These are phyloP conservation scores for Phialocephala sp. DNA, from an alignment of 2,329 filamentous ascomycete genomes.

Conservation along the genomic window DNA sequence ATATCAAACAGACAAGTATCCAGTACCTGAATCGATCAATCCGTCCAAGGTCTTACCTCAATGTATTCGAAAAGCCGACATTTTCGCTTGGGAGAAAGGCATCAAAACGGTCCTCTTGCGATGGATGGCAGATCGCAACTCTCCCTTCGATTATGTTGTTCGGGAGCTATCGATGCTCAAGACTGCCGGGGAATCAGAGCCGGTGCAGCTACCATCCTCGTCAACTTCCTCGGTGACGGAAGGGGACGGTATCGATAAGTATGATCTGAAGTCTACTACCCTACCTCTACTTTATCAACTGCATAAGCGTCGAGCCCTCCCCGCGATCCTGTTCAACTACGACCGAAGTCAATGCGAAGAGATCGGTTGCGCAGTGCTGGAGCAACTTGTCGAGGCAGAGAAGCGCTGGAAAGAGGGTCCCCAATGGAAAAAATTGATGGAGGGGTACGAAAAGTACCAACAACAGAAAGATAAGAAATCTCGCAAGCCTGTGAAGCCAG, in stretches of 20 bases:
- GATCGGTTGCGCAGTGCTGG: conserved; percentile 57
- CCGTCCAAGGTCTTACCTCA: conserved; percentile 56
- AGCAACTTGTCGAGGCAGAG: conserved; percentile 61
- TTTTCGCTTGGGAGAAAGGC: conserved; percentile 66
- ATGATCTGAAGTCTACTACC: conserved; percentile 51
- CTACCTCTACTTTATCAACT: conserved; percentile 65
- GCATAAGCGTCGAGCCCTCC: conserved; percentile 68
- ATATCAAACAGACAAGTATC: conserved; percentile 56
- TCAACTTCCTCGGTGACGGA: conserved; percentile 28
- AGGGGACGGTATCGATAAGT: conserved; percentile 33
- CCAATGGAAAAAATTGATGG: conserved; percentile 65
- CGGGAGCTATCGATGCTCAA: conserved; percentile 49
- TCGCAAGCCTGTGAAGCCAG: conserved; percentile 49
- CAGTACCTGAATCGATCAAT: conserved; percentile 55
- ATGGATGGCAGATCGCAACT: conserved; percentile 63
- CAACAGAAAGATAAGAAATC: conserved; percentile 51
- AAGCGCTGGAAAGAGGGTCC: conserved; percentile 59
- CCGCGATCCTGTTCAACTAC: conserved; percentile 80
- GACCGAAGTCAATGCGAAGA: conserved; percentile 69
- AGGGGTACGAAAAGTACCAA: conserved; percentile 63
- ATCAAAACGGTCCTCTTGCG: conserved; percentile 62
- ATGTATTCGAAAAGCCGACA: conserved; percentile 67
- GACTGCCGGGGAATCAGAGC: conserved; percentile 14
- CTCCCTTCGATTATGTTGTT: conserved; percentile 52
- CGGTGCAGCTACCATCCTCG: conserved; percentile 19